Percentiles rank a stretch among this genome's conserved stretches.
phyloP scores from a whole-genome alignment of 2,329 filamentous ascomycete genomes.

The Hymenotorrendiella dingleyae region DNA sequence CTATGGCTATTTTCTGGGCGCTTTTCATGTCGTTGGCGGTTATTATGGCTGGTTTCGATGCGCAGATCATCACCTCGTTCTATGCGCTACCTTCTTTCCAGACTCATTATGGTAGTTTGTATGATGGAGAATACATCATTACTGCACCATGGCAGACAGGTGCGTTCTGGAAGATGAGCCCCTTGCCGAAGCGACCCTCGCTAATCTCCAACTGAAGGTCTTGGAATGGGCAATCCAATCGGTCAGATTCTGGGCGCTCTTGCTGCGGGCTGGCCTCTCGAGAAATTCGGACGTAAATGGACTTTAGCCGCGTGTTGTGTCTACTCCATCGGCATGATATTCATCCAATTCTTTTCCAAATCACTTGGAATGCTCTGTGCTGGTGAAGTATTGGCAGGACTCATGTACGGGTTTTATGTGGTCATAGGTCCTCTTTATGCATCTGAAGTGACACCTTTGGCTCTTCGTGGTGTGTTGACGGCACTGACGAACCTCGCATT shows the following conservation, averaged over 20 bases:
- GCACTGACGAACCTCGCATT: constrained; percentile 48
- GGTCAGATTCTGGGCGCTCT: constrained; percentile 35
- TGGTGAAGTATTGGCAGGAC: constrained; percentile 42
- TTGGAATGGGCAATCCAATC: constrained; percentile 24
- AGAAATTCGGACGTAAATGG: constrained; percentile 18
- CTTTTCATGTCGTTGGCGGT: constrained; percentile 23
- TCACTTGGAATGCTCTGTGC: constrained; percentile 40
- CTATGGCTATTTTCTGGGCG: constrained; percentile 20
- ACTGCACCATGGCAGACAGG: constrained; percentile 25
- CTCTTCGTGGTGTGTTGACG: constrained; percentile 42
- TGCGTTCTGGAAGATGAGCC: too few species aligned
- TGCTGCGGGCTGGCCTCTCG: constrained; percentile 36
- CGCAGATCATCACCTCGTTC: constrained; percentile 20
- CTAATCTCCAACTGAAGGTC: too few species aligned
- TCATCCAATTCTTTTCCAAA: constrained; percentile 43
- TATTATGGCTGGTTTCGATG: constrained; percentile 24
- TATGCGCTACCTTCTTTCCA: constrained; percentile 25
- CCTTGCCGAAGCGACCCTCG: too few species aligned
- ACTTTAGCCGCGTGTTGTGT: constrained; percentile 13
- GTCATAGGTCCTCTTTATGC: constrained; percentile 31
- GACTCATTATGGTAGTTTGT: constrained; percentile 15
- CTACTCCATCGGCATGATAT: constrained; percentile 31
- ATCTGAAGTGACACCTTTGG: constrained; percentile 46
- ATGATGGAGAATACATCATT: constrained; percentile 18
- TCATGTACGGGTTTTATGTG: constrained; percentile 47